Conservation (phyloP, 495 filamentous ascomycete species). For the Lasiosphaeris hirsuta region DNA sequence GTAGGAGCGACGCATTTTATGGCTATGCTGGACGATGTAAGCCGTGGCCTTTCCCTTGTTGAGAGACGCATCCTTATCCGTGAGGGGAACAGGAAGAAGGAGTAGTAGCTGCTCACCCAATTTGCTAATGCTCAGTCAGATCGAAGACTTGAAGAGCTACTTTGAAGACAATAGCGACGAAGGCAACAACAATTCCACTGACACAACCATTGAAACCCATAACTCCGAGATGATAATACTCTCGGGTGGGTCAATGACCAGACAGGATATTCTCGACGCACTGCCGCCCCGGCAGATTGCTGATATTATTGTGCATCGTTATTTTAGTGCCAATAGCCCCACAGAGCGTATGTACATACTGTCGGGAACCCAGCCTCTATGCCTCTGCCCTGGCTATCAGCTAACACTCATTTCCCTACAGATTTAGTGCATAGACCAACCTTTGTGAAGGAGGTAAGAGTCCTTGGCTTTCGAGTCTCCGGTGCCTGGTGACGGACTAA, state of each 20-base stretch:
- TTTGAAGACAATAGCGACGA: constrained; percentile 40
- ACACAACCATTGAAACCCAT: constrained; percentile 20
- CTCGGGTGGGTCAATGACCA: constrained; percentile 25
- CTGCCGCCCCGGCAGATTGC: constrained; percentile 38
- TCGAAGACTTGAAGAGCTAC: constrained; percentile 44
- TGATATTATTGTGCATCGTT: constrained; percentile 44
- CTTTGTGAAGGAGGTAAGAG: constrained; percentile 30
- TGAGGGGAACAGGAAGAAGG: no score
- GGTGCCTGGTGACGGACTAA: background rate
- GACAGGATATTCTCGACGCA: constrained; percentile 35
- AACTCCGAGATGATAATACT: constrained; percentile 33
- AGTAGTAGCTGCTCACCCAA: no score
- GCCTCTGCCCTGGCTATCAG: background rate
- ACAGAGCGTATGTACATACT: constrained; percentile 35
- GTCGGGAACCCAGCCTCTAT: background rate
- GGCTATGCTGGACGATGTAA: constrained; percentile 53
- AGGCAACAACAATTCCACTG: constrained; percentile 22
- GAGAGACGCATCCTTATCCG: no score
- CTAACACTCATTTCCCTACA: constrained; percentile 6
- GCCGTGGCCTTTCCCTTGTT: no score
- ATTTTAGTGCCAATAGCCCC: constrained; percentile 48
- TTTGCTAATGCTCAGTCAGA: constrained; percentile 19
- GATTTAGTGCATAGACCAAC: constrained; percentile 44
- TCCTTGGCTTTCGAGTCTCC: background rate
- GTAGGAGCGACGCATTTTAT: constrained; percentile 55